phyloP scores from a whole-genome alignment of 345 rosid species.

The Carallia brachiata region DNA sequence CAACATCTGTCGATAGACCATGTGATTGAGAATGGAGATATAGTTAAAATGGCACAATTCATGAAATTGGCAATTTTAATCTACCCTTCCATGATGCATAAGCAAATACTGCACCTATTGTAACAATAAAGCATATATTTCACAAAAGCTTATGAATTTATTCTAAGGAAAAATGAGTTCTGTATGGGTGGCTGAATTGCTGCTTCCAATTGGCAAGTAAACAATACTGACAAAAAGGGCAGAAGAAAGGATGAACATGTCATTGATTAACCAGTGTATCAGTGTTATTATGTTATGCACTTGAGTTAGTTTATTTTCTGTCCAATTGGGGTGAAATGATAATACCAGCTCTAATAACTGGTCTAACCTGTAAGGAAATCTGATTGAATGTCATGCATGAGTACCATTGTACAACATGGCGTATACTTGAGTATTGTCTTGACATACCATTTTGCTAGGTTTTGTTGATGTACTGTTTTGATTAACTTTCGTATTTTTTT shows the following conservation, averaged over 20 bases:
- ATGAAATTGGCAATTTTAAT: neutral
- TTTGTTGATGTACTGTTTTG: neutral
- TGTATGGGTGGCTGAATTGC: neutral
- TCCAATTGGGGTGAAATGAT: neutral
- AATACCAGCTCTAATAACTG: neutral
- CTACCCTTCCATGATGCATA: neutral
- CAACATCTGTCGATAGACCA: too few species aligned
- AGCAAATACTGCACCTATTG: neutral
- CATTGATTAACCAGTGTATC: too few species aligned
- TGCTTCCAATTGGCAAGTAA: too few species aligned
- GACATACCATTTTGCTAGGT: neutral
- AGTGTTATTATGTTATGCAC: neutral
- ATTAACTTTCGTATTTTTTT: slow-evolving; percentile 5
- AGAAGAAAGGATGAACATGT: neutral
- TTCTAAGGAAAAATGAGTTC: neutral
- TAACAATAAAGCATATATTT: neutral
- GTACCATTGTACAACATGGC: neutral
- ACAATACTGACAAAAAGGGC: neutral
- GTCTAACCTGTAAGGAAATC: neutral
- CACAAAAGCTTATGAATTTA: too few species aligned
- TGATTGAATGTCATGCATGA: neutral
- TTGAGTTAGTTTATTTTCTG: neutral
- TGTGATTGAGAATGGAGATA: neutral
- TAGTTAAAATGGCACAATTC: neutral
- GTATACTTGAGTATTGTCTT: neutral